Percentiles rank a stretch among this genome's conserved stretches.
These are phyloP conservation scores for Aspergillus sparsus DNA, from an alignment of 495 filamentous ascomycete genomes.

Conservation along the genomic window DNA sequence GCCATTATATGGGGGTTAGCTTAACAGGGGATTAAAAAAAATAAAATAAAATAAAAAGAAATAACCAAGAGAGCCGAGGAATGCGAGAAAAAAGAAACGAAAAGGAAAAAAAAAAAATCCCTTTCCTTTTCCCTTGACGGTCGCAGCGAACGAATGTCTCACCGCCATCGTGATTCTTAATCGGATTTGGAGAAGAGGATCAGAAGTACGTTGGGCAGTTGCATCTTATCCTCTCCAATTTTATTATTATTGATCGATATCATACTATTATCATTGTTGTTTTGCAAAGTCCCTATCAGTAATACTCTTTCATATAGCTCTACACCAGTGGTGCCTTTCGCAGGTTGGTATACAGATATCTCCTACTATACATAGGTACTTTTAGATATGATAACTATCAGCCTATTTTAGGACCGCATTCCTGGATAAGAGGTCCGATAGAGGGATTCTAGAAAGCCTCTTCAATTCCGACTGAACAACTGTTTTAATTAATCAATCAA, in stretches of 20 bases:
- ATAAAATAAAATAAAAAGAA: neutral
- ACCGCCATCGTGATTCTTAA: neutral
- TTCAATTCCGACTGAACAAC: neutral
- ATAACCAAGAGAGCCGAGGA: neutral
- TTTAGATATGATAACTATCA: neutral
- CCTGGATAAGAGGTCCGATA: neutral
- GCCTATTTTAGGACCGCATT: neutral
- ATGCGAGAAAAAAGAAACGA: conserved; percentile 3
- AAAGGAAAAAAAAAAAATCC: conserved; percentile 1
- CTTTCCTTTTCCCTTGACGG: neutral
- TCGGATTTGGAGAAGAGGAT: no score
- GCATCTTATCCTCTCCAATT: no score
- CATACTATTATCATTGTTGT: no score
- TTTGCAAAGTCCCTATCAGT: no score
- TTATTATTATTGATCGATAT: no score
- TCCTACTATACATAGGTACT: neutral
- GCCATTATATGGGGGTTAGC: neutral
- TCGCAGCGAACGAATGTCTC: neutral
- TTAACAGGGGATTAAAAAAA: neutral
- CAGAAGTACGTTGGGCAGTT: no score
- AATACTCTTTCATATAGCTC: no score
- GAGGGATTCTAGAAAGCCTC: conserved; percentile 1
- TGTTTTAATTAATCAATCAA: neutral
- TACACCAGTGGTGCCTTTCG: no score
- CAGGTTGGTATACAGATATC: neutral